Evolutionary conservation across 2,329 filamentous ascomycete species (phyloP).

Genomic region (Aspergillus ibericus): DNA sequence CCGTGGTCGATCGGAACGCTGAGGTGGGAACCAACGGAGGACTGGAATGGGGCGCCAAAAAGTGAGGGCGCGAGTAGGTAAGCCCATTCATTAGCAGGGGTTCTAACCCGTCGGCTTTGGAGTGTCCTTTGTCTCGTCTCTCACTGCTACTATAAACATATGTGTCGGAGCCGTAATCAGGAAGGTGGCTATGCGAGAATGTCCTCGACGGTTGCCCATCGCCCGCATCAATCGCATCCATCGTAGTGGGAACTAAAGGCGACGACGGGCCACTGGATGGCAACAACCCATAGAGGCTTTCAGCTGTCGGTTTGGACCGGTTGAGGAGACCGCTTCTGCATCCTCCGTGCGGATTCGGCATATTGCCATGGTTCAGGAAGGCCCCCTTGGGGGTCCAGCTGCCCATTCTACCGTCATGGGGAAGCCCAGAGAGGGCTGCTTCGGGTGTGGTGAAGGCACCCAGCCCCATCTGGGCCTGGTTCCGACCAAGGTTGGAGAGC

Average conservation of each 20-base stretch:
- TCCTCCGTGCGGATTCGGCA: constrained; percentile 22
- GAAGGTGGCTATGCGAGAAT: constrained; percentile 26
- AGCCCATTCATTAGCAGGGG: constrained; percentile 43
- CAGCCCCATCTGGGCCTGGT: constrained; percentile 19
- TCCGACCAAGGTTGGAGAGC: constrained; percentile 36
- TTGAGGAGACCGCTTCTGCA: constrained; percentile 21
- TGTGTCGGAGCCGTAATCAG: constrained; percentile 34
- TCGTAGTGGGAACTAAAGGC: constrained; percentile 11
- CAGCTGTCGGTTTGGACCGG: constrained; percentile 26
- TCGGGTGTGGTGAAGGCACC: constrained; percentile 15
- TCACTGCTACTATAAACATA: constrained; percentile 43
- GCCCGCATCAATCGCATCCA: constrained; percentile 20
- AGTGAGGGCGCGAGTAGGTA: constrained; percentile 38
- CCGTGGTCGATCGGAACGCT: constrained; percentile 16
- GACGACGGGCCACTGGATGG: constrained; percentile 21
- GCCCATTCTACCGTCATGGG: constrained; percentile 23
- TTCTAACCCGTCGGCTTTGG: constrained; percentile 24
- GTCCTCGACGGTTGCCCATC: constrained; percentile 22
- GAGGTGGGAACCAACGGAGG: neutral
- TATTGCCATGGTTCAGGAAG: constrained; percentile 17
- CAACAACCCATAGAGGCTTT: constrained; percentile 33
- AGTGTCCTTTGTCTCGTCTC: constrained; percentile 29
- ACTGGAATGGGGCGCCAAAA: constrained; percentile 14
- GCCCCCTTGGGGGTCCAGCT: constrained; percentile 18
- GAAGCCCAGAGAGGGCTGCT: constrained; percentile 19